Conservation (phyloP, 1,139 yeast species). For the Yamadazyma oceani region DNA sequence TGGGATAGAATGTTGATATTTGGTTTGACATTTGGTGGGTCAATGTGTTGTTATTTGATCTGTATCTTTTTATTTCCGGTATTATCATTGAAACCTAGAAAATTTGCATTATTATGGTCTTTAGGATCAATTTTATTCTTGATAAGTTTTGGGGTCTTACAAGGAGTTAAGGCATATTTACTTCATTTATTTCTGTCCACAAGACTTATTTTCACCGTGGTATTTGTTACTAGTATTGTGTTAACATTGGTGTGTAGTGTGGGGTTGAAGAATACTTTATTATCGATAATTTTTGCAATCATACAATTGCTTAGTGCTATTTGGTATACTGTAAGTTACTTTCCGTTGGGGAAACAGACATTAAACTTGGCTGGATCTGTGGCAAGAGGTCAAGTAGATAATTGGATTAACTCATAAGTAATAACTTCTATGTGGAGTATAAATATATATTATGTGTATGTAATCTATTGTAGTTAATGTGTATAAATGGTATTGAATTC, state of each 20-base stretch:
- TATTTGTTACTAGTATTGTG: conserved; percentile 49
- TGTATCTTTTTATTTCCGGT: conserved; percentile 60
- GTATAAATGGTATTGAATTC: background rate
- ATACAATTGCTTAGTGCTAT: conserved; percentile 52
- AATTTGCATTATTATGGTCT: conserved; percentile 62
- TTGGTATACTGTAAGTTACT: conserved; percentile 62
- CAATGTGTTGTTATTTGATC: conserved; percentile 52
- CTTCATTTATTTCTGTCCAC: conserved; percentile 51
- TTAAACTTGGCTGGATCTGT: conserved; percentile 52
- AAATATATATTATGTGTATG: too few species aligned
- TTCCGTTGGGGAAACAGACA: conserved; percentile 61
- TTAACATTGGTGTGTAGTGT: conserved; percentile 51
- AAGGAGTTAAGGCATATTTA: conserved; percentile 51
- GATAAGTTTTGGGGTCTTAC: conserved; percentile 57
- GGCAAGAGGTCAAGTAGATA: conserved; percentile 58
- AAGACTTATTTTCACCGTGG: conserved; percentile 50
- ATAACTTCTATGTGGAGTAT: background rate
- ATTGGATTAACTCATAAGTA: conserved; percentile 48
- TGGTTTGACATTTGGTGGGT: conserved; percentile 55
- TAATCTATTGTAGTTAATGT: too few species aligned
- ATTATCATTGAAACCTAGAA: conserved; percentile 53
- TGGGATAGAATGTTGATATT: conserved; percentile 63
- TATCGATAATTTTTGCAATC: conserved; percentile 52
- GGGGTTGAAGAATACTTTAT: conserved; percentile 44
- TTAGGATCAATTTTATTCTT: conserved; percentile 59